Conservation (phyloP, 2,329 filamentous ascomycete genomes). For the Fusarium fracticaudum region DNA sequence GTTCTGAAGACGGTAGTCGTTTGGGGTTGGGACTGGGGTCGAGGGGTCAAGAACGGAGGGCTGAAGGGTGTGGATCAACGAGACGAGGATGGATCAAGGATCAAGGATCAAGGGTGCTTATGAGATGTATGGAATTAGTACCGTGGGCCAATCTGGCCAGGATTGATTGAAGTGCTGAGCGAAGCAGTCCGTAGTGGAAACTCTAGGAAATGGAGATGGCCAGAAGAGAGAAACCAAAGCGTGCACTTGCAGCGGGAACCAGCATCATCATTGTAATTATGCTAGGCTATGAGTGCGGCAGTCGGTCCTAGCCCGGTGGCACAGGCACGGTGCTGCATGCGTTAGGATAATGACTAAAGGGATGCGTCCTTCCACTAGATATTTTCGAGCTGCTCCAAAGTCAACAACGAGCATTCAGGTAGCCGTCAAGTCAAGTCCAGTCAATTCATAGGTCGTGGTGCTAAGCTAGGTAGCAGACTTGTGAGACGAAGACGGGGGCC, state of each 20-base stretch:
- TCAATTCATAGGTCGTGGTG: conserved; percentile 23
- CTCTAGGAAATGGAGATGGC: conserved; percentile 2
- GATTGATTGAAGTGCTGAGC: conserved; percentile 11
- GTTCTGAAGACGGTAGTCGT: conserved; percentile 45
- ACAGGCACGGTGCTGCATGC: conserved; percentile 38
- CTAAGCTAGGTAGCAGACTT: not conserved
- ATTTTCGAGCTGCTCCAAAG: conserved; percentile 18
- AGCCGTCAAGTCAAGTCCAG: conserved; percentile 19
- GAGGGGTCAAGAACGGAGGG: conserved; percentile 37
- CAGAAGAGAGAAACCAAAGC: conserved; percentile 20
- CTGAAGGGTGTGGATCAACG: conserved; percentile 41
- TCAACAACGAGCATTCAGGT: not conserved
- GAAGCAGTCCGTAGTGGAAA: conserved; percentile 16
- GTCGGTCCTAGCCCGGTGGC: conserved; percentile 28
- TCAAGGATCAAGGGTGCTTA: conserved; percentile 31
- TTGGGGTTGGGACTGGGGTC: conserved; percentile 41
- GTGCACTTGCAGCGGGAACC: conserved; percentile 38
- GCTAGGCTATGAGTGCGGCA: conserved; percentile 27
- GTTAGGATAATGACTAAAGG: conserved; percentile 30
- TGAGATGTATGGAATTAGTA: conserved; percentile 15
- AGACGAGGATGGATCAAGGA: conserved; percentile 28
- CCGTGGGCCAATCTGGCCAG: conserved; percentile 1
- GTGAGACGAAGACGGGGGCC: conserved; percentile 20
- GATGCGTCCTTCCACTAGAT: conserved; percentile 11
- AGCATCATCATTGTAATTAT: conserved; percentile 38